Evolutionary conservation across 805 yeast species (phyloP).

Genomic region (Kregervanrija fluxuum): DNA sequence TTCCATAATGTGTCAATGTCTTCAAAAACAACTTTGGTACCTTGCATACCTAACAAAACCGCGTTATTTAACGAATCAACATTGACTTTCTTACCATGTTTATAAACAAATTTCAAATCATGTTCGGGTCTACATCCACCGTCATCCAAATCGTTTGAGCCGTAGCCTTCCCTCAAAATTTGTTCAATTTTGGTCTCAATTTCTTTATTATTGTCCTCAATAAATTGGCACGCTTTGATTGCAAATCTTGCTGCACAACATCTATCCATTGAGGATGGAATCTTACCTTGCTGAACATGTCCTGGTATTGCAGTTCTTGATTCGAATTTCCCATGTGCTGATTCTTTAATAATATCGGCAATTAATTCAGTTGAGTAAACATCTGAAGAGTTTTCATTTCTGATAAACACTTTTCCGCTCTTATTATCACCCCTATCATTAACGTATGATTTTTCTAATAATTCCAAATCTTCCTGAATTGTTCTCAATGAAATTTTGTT

Average conservation of each 20-base stretch:
- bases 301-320: constrained; percentile 96
- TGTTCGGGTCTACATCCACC: constrained; percentile 21
- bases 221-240: constrained; percentile 79
- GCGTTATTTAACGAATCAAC: constrained; percentile 36
- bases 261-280: constrained; percentile 92
- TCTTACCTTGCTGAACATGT: constrained; percentile 96
- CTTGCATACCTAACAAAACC: constrained; percentile 66
- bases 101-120: constrained; percentile 44
- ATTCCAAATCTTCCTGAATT: constrained; percentile 68
- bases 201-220: constrained; percentile 44
- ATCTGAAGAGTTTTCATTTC: constrained; percentile 75
- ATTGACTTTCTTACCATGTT: constrained; percentile 38
- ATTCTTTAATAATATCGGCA: constrained; percentile 74
- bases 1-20: constrained; percentile 51
- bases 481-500: constrained; percentile 61
- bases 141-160: constrained; percentile 13
- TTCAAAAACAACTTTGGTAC: constrained; percentile 53
- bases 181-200: constrained; percentile 9
- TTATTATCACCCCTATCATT: constrained; percentile 72
- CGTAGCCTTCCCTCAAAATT: constrained; percentile 17
- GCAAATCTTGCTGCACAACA: constrained; percentile 86
- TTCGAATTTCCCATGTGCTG: constrained; percentile 66
- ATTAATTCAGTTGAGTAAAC: constrained; percentile 77
- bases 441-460: constrained; percentile 59
- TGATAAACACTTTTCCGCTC: constrained; percentile 79